A percentile compares a stretch with the other conserved stretches of the same genome.
phyloP scores from a whole-genome alignment of 148 eudicot genomes.

The Vaccinium darrowii region DNA sequence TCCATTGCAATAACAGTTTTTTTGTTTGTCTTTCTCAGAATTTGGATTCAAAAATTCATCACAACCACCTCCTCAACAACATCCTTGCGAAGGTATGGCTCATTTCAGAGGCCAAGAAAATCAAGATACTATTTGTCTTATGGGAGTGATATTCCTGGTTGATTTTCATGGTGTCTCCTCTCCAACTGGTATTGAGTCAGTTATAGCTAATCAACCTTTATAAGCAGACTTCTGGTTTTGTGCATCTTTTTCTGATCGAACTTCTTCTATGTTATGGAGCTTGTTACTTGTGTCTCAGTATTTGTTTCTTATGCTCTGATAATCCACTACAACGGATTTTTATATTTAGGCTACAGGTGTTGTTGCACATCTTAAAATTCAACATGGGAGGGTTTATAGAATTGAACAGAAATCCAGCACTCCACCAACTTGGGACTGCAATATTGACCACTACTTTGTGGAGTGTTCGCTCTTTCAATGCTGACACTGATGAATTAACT shows the following conservation, averaged over 20 bases:
- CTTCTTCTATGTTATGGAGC: neutral
- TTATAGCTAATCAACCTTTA: neutral
- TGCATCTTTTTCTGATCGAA: neutral
- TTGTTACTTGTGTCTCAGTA: neutral
- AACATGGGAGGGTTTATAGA: neutral
- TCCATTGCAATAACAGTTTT: neutral
- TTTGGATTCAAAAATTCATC: conserved; percentile 94
- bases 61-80: conserved; percentile 87
- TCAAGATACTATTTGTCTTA: conserved; percentile 3
- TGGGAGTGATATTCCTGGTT: neutral
- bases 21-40: conserved; percentile 38
- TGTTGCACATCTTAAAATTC: neutral
- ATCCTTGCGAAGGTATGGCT: conserved; percentile 81
- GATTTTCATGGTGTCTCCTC: neutral
- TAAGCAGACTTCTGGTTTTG: neutral
- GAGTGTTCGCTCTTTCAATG: neutral
- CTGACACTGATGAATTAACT: neutral
- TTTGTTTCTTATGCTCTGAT: neutral
- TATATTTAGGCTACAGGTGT: neutral
- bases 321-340: neutral
- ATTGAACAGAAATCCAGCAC: neutral
- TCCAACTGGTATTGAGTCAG: neutral
- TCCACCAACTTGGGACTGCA: neutral
- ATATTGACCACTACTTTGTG: neutral
- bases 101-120: neutral